Base-by-base conservation (phyloP, 768 basidiomycete genomes). In the Lentinula lateritia region DNA sequence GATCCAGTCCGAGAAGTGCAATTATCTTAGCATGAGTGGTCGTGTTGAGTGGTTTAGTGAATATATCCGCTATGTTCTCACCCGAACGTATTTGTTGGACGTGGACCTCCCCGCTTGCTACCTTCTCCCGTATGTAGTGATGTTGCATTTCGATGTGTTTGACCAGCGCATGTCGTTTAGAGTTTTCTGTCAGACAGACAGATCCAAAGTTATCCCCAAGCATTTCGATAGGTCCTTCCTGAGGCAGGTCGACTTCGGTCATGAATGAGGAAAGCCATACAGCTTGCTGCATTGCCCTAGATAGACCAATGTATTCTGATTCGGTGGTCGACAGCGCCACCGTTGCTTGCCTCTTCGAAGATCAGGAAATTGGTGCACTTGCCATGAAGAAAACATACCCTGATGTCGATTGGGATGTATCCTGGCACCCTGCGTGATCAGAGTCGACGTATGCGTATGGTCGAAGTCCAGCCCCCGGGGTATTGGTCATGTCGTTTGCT, bases 311-410 rank as follows among this genome's bases (percentile, higher is more conserved):
- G n/a, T n/a, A n/a, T n/a, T n/a, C n/a, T n/a, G n/a, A n/a, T n/a
- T n/a, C n/a, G n/a, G n/a, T n/a, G n/a, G n/a, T n/a, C n/a, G n/a
- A n/a, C n/a, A n/a, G 38, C 8, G 38, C 38, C 12, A 38, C 38
- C 38, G 5, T 12, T 8, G 38, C 6, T 38, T 38, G 38, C 12
- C 12, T 38, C 38, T 38, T 38, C 5, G 38, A 7, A 38, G 52
- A 58, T 78, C 78, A 82, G 23, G 57, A 66, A 13, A 79, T 68
- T 0, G 69, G 56, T 0, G 71, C 74, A 2, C 66, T 65, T n/a
- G 69, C 74, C 39, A 77, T 60, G 7, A 58, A 69, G 53, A 76
- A 65, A 1, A 74, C 36, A 61, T 71, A 75, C 1, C 75, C 78
- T 9, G 67, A 68, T 20, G 68, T 74, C 2, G 76, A 78, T 32